Evolutionary conservation across 192 early-diverging fungal genomes (phyloP).

Genomic region (Jimgerdemannia lactiflua): DNA sequence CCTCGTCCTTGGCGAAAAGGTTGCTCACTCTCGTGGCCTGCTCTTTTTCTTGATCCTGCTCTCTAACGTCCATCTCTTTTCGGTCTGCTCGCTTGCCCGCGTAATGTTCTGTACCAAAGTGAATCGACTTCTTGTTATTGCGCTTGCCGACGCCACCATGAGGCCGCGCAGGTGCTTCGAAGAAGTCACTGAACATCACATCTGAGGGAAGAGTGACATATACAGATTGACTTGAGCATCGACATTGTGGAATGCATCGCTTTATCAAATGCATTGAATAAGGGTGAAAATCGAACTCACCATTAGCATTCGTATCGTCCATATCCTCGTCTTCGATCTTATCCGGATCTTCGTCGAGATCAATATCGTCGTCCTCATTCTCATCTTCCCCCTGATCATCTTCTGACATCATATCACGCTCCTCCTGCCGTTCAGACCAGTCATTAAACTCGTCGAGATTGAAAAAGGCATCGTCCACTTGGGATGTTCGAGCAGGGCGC

Average conservation of each 20-base stretch:
- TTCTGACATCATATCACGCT: slow-evolving; percentile 53
- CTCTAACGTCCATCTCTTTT: slow-evolving; percentile 36
- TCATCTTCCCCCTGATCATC: slow-evolving; percentile 48
- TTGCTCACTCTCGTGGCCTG: slow-evolving; percentile 38
- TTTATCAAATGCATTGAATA: neutral
- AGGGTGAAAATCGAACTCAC: slow-evolving; percentile 32
- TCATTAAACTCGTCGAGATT: slow-evolving; percentile 90
- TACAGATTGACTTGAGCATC: slow-evolving; percentile 14
- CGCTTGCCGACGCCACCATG: slow-evolving; percentile 8
- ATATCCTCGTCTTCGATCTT: slow-evolving; percentile 62
- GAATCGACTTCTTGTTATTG: neutral
- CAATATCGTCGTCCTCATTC: slow-evolving; percentile 66
- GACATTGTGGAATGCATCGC: no score
- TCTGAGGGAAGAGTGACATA: slow-evolving; percentile 43
- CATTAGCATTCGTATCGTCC: slow-evolving; percentile 63
- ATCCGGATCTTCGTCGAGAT: slow-evolving; percentile 60
- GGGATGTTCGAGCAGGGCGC: slow-evolving; percentile 30
- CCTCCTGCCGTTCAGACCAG: slow-evolving; percentile 63
- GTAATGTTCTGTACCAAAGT: slow-evolving; percentile 18
- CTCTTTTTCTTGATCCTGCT: slow-evolving; percentile 33
- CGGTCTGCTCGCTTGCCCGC: slow-evolving; percentile 25
- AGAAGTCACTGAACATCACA: slow-evolving; percentile 84
- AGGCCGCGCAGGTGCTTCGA: slow-evolving; percentile 60
- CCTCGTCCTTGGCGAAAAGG: slow-evolving; percentile 56
- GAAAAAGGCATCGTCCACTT: slow-evolving; percentile 94